A percentile compares a stretch with the other conserved stretches of the same genome.
These are phyloP conservation scores for Posidonia australis DNA, from an alignment of 106 monocot species.

Conservation along the genomic window DNA sequence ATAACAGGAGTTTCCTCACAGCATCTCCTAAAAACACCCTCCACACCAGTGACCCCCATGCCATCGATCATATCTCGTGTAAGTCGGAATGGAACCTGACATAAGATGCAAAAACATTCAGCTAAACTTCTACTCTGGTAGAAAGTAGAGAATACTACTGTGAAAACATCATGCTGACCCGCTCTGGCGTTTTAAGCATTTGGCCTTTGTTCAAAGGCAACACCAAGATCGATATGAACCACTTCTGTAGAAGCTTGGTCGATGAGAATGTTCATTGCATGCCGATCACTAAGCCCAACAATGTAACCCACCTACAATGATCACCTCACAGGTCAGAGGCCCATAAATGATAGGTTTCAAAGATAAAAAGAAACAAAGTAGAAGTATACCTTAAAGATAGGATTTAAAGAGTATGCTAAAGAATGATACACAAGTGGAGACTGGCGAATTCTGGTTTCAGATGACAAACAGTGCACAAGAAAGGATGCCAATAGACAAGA, in stretches of 20 bases:
- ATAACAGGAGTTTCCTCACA: slow-evolving; percentile 96
- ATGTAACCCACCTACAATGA: slow-evolving; percentile 80
- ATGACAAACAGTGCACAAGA: too few relatives aligned
- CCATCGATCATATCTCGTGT: slow-evolving; percentile 94
- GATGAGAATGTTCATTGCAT: slow-evolving; percentile 99
- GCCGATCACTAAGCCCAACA: slow-evolving; percentile 95
- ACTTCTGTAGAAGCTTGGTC: slow-evolving; percentile 93
- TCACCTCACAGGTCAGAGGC: too few relatives aligned
- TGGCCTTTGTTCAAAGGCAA: slow-evolving; percentile 98
- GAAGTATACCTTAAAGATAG: too few relatives aligned
- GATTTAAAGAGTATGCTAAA: too few relatives aligned
- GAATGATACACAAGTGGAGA: too few relatives aligned
- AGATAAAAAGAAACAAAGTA: too few relatives aligned
- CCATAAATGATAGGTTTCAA: too few relatives aligned
- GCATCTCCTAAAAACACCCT: slow-evolving; percentile 92
- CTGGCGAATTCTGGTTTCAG: too few relatives aligned
- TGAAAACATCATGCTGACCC: slow-evolving; percentile 37
- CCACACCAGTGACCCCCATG: slow-evolving; percentile 93
- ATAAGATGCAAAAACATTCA: background rate
- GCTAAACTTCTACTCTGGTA: background rate
- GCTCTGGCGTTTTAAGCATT: slow-evolving; percentile 99
- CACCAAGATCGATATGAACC: slow-evolving; percentile 96
- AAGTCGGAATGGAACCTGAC: slow-evolving; percentile 89
- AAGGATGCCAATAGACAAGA: too few relatives aligned
- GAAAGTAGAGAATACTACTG: background rate